These are phyloP conservation scores for Melampsora medusae DNA, from an alignment of 1,284 basidiomycete genomes.

Conservation along the genomic window DNA sequence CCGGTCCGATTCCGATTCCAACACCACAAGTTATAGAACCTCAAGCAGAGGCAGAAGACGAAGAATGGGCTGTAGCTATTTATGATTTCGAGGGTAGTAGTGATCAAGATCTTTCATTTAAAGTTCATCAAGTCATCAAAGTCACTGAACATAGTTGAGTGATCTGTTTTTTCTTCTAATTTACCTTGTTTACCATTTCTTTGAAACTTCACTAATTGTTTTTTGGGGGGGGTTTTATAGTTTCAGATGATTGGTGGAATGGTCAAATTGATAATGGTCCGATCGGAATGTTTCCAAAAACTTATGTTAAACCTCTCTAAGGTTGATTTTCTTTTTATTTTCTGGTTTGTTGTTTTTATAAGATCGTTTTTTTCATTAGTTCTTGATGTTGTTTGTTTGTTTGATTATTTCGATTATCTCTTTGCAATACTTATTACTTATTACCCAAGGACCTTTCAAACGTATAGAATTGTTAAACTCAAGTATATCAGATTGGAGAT, in stretches of 20 bases:
- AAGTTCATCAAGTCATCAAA: slow-evolving; percentile 39
- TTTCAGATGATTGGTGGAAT: slow-evolving; percentile 45
- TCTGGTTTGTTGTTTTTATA: not conserved
- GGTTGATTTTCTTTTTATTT: not conserved
- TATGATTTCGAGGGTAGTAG: slow-evolving; percentile 41
- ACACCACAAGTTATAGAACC: not conserved
- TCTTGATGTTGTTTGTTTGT: not conserved
- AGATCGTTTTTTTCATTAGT: not conserved
- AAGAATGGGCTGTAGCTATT: slow-evolving; percentile 40
- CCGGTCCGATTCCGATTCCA: slow-evolving; percentile 7
- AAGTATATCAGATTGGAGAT: too few relatives aligned
- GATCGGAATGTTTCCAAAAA: slow-evolving; percentile 40
- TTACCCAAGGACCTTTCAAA: not conserved
- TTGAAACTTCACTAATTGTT: not conserved
- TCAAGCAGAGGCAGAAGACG: slow-evolving; percentile 10
- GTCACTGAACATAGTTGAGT: slow-evolving; percentile 43
- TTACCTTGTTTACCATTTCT: not conserved
- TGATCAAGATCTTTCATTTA: slow-evolving; percentile 40
- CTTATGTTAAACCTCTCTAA: slow-evolving; percentile 38
- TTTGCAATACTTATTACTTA: too few relatives aligned
- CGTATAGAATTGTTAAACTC: too few relatives aligned
- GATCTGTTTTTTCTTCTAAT: not conserved
- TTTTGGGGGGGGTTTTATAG: not conserved
- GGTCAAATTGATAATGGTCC: slow-evolving; percentile 43
- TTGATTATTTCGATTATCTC: too few relatives aligned